Percentiles rank a stretch among this genome's conserved stretches.
Conservation (phyloP, 2,329 filamentous ascomycete species). For the Colletotrichum paranaense region DNA sequence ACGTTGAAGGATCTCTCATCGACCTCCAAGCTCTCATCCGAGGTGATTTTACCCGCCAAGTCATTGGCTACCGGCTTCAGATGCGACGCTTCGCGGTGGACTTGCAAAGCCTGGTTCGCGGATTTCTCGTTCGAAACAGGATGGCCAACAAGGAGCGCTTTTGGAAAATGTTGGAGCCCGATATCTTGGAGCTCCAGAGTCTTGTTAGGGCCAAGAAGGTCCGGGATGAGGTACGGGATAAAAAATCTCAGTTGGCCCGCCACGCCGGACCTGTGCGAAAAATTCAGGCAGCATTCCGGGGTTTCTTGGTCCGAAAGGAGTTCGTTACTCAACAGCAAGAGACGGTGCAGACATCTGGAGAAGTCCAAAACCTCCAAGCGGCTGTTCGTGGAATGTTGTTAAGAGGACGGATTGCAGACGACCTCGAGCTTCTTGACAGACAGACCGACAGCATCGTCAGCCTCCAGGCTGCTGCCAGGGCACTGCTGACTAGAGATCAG, state of each 20-base stretch:
- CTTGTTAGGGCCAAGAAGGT: slow-evolving; percentile 77
- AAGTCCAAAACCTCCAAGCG: slow-evolving; percentile 72
- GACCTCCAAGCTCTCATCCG: slow-evolving; percentile 89
- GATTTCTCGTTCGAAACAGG: slow-evolving; percentile 76
- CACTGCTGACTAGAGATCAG: slow-evolving; percentile 67
- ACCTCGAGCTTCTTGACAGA: slow-evolving; percentile 63
- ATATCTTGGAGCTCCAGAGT: slow-evolving; percentile 85
- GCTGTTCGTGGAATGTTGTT: slow-evolving; percentile 74
- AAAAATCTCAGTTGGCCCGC: slow-evolving; percentile 68
- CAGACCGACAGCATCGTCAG: slow-evolving; percentile 61
- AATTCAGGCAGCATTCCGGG: slow-evolving; percentile 75
- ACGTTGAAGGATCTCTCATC: slow-evolving; percentile 80
- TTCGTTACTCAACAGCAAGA: slow-evolving; percentile 67
- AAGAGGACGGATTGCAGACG: slow-evolving; percentile 65
- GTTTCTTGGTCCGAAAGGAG: slow-evolving; percentile 71
- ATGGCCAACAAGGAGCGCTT: slow-evolving; percentile 72
- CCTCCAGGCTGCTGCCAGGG: slow-evolving; percentile 76
- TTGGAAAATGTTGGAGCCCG: slow-evolving; percentile 76
- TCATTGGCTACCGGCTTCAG: slow-evolving; percentile 82
- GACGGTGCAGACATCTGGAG: slow-evolving; percentile 61
- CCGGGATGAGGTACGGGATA: slow-evolving; percentile 67
- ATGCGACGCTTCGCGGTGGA: slow-evolving; percentile 85
- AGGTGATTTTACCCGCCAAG: slow-evolving; percentile 87
- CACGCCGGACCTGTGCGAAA: slow-evolving; percentile 73
- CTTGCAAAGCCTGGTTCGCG: slow-evolving; percentile 83